Evolutionary conservation across 2,329 filamentous ascomycete species (phyloP).

Genomic region (Domatiomyces catenatus): DNA sequence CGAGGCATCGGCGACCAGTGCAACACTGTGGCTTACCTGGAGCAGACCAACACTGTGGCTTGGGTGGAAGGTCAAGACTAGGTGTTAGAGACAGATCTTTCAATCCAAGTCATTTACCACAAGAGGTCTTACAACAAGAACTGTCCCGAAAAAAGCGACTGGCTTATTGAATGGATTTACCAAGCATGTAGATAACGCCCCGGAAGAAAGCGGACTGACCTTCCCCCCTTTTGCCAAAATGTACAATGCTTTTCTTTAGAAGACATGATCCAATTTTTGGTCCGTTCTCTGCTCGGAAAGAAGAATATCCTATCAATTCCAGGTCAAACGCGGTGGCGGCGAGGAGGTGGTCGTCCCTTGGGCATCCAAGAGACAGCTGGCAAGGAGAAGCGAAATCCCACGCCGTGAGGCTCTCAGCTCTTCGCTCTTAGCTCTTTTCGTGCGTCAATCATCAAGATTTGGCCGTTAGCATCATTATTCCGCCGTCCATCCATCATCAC

Average conservation of each 20-base stretch:
- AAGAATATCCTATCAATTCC: background rate
- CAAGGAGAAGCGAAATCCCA: background rate
- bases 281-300: background rate
- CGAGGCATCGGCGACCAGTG: no score
- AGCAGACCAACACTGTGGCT: no score
- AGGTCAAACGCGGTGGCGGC: background rate
- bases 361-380: background rate
- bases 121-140: no score
- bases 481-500: background rate
- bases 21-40: no score
- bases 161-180: no score
- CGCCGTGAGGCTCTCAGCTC: background rate
- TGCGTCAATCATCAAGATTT: background rate
- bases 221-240: background rate
- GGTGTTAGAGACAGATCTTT: no score
- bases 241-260: background rate
- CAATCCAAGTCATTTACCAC: no score
- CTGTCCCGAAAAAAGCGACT: no score
- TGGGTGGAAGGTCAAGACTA: no score
- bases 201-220: background rate
- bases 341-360: background rate
- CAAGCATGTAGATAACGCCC: background rate
- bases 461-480: background rate
- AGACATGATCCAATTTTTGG: background rate
- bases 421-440: background rate